Percentiles rank a stretch among this genome's conserved stretches.
These are phyloP conservation scores for Trichoderma sp. DNA, from an alignment of 2,329 filamentous ascomycete species.

Conservation along the genomic window DNA sequence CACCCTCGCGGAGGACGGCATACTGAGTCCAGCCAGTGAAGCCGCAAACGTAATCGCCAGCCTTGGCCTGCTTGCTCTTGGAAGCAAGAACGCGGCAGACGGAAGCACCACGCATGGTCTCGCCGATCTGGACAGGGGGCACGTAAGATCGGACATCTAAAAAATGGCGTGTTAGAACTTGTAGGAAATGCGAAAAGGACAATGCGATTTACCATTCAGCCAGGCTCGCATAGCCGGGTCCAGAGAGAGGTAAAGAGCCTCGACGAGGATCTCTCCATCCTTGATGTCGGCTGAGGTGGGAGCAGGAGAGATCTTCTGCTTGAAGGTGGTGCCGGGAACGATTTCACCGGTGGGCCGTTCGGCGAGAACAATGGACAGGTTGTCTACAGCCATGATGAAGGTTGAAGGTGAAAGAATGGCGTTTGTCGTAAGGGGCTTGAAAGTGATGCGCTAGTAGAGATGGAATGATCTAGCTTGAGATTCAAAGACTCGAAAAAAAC, in stretches of 20 bases:
- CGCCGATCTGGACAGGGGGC: slow-evolving; percentile 65
- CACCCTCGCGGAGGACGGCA: slow-evolving; percentile 55
- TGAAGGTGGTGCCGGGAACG: slow-evolving; percentile 65
- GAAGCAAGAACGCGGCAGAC: slow-evolving; percentile 62
- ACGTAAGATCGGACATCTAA: slow-evolving; percentile 57
- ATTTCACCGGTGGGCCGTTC: slow-evolving; percentile 61
- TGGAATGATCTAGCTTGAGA: neutral
- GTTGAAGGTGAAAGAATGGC: slow-evolving; percentile 16
- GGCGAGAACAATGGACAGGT: slow-evolving; percentile 57
- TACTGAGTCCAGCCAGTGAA: slow-evolving; percentile 66
- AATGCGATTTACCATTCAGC: slow-evolving; percentile 51
- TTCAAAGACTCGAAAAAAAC: neutral
- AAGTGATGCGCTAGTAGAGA: neutral
- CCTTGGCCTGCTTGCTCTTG: slow-evolving; percentile 52
- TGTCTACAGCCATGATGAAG: slow-evolving; percentile 42
- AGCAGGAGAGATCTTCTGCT: slow-evolving; percentile 48
- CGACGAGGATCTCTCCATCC: slow-evolving; percentile 63
- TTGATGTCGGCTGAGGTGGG: slow-evolving; percentile 54
- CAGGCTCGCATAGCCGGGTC: slow-evolving; percentile 77
- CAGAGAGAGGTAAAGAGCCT: slow-evolving; percentile 63
- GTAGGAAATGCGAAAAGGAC: neutral
- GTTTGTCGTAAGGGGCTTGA: neutral
- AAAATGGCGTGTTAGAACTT: neutral
- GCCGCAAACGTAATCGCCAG: slow-evolving; percentile 57
- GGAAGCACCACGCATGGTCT: slow-evolving; percentile 63